Evolutionary conservation across 2,329 filamentous ascomycete species (phyloP).

Genomic region (Exutisphaerella laricina): DNA sequence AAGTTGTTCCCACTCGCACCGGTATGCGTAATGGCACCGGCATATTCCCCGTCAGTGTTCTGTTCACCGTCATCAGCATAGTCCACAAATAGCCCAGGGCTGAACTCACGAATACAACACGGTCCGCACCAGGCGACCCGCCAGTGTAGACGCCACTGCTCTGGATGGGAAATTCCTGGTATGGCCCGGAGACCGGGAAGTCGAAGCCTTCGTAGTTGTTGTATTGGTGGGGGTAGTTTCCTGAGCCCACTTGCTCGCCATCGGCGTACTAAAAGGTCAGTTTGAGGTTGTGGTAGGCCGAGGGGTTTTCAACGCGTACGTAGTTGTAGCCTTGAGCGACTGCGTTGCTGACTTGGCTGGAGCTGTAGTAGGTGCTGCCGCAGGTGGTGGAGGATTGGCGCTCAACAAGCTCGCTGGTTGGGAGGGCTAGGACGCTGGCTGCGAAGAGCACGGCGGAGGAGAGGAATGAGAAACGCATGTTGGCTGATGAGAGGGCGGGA

Average conservation of each 20-base stretch:
- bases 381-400: constrained; percentile 49
- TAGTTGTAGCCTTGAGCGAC: constrained; percentile 49
- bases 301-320: too few species aligned
- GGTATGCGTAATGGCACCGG: constrained; percentile 64
- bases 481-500: constrained; percentile 12
- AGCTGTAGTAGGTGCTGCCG: constrained; percentile 50
- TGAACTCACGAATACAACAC: constrained; percentile 7
- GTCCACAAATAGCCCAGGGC: background rate
- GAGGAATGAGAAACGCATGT: constrained; percentile 29
- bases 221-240: constrained; percentile 31
- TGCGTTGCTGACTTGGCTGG: constrained; percentile 47
- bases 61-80: constrained; percentile 22
- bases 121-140: constrained; percentile 22
- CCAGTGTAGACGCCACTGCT: constrained; percentile 48
- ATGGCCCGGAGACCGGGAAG: constrained; percentile 53
- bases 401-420: constrained; percentile 27
- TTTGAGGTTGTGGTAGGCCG: too few species aligned
- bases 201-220: constrained; percentile 40
- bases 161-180: constrained; percentile 59
- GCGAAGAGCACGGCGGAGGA: constrained; percentile 27
- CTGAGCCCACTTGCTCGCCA: constrained; percentile 32
- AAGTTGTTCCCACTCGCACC: constrained; percentile 64
- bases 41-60: constrained; percentile 52
- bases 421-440: constrained; percentile 24
- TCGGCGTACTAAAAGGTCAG: constrained; percentile 28